phyloP scores from a whole-genome alignment of 2,329 filamentous ascomycete genomes.

The Gyromitra esculenta region DNA sequence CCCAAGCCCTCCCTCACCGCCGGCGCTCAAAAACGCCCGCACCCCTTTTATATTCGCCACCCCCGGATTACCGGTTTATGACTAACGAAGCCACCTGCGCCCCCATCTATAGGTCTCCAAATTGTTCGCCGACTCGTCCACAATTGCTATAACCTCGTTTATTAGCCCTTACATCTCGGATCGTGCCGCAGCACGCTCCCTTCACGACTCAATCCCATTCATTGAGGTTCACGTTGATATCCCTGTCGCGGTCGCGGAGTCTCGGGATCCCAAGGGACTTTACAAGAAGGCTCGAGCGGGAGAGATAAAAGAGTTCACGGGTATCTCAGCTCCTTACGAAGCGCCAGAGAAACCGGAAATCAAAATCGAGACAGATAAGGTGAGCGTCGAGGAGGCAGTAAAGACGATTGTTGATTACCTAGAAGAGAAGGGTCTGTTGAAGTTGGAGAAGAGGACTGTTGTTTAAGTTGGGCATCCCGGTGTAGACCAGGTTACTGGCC shows the following conservation, averaged over 20 bases:
- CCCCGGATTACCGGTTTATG: not conserved
- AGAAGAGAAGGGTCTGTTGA: constrained; percentile 73
- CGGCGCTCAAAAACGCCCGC: constrained; percentile 13
- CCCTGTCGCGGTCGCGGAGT: constrained; percentile 87
- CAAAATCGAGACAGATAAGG: constrained; percentile 81
- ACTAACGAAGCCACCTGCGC: constrained; percentile 12
- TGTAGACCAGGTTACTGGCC: constrained; percentile 6
- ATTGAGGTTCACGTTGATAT: constrained; percentile 95
- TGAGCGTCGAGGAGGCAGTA: constrained; percentile 88
- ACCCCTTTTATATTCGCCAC: constrained; percentile 42
- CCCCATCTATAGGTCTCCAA: constrained; percentile 76
- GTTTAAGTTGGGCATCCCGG: constrained; percentile 23
- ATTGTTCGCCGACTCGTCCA: constrained; percentile 90
- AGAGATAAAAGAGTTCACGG: constrained; percentile 96
- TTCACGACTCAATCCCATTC: constrained; percentile 85
- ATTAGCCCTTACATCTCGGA: constrained; percentile 95
- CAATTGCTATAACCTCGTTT: constrained; percentile 91
- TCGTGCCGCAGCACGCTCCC: constrained; percentile 78
- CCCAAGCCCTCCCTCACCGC: constrained; percentile 10
- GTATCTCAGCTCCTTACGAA: constrained; percentile 89
- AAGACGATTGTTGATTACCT: constrained; percentile 83
- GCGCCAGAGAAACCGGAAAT: constrained; percentile 86
- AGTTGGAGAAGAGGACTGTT: constrained; percentile 53
- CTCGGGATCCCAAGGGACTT: constrained; percentile 94
- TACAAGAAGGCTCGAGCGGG: constrained; percentile 97